These are phyloP conservation scores for Chaetomium sp. DNA, from an alignment of 2,329 filamentous ascomycete genomes.

Conservation along the genomic window DNA sequence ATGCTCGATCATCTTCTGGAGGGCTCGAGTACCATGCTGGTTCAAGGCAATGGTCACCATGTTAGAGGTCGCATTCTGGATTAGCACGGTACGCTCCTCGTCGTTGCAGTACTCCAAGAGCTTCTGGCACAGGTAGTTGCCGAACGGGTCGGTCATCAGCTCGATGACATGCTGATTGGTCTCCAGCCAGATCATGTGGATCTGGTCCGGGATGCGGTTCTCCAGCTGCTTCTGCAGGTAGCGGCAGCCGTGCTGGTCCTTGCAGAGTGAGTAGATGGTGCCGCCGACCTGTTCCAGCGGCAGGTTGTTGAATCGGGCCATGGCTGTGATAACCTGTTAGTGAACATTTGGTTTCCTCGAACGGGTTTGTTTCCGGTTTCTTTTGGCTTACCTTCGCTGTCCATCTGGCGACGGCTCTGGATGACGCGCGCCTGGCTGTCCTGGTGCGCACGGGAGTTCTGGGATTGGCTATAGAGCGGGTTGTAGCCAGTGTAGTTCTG, in stretches of 20 bases:
- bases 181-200: constrained; percentile 91
- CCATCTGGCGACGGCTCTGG: constrained; percentile 66
- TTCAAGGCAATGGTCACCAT: constrained; percentile 93
- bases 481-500: constrained; percentile 55
- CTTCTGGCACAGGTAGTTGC: constrained; percentile 99
- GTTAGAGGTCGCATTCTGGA: constrained; percentile 79
- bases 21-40: constrained; percentile 89
- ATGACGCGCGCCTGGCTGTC: constrained; percentile 73
- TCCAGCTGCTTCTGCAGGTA: constrained; percentile 97
- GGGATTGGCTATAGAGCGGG: constrained; percentile 35
- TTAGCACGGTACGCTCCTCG: constrained; percentile 86
- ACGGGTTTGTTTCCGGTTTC: too few species aligned
- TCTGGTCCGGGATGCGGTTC: constrained; percentile 73
- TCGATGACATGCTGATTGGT: constrained; percentile 91
- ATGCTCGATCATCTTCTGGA: constrained; percentile 99
- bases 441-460: constrained; percentile 45
- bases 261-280: constrained; percentile 85
- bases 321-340: constrained; percentile 37
- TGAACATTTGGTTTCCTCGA: constrained; percentile 25
- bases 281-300: constrained; percentile 74
- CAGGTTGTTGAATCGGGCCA: constrained; percentile 77
- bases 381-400: constrained; percentile 56
- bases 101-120: constrained; percentile 91
- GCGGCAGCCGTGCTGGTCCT: constrained; percentile 95
- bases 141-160: constrained; percentile 98